phyloP scores from a whole-genome alignment of 305 asterid species.

The Fraxinus sp. region DNA sequence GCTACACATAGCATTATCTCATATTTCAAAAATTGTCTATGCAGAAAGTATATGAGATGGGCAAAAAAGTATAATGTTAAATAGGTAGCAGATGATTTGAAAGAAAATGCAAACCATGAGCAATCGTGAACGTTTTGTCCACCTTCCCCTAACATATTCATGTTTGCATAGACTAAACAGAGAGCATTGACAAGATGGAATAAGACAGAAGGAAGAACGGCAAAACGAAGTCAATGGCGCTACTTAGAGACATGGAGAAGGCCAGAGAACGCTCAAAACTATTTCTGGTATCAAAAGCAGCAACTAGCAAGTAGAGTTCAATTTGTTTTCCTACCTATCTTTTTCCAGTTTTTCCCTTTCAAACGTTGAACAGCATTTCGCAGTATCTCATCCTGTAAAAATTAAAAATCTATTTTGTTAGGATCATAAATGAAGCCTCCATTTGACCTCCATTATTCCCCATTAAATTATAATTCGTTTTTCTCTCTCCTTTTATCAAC shows the following conservation, averaged over 20 bases:
- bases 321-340: constrained; percentile 60
- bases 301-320: constrained; percentile 8
- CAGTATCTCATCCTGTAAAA: constrained; percentile 78
- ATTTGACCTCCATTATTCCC: neutral
- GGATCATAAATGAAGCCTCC: neutral
- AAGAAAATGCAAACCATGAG: neutral
- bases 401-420: constrained; percentile 20
- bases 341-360: constrained; percentile 98
- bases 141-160: neutral
- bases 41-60: neutral
- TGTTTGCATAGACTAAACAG: neutral
- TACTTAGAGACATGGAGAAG: neutral
- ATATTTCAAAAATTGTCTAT: neutral
- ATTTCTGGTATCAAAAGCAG: constrained; percentile 17
- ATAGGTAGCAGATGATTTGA: neutral
- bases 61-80: neutral
- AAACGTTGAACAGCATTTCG: constrained; percentile 86
- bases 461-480: neutral
- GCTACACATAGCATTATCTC: constrained; percentile 47
- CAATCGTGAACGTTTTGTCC: neutral
- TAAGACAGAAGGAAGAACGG: neutral
- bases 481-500: neutral
- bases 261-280: constrained; percentile 12
- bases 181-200: neutral
- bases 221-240: neutral